Evolutionary conservation across 306 rosid genomes (phyloP).

Genomic region (Argentina anserina): DNA sequence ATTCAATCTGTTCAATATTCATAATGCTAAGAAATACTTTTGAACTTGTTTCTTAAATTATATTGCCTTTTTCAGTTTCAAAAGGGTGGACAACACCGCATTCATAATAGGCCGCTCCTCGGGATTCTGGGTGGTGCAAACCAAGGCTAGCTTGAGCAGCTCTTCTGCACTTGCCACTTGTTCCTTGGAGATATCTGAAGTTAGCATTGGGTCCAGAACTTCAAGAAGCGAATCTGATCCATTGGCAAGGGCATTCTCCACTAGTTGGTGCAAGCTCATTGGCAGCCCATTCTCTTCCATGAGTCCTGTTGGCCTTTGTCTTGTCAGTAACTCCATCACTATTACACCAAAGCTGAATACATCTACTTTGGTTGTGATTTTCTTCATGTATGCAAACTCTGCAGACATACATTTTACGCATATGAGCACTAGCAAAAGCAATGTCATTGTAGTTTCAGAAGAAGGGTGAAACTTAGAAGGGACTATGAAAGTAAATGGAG

Average conservation of each 20-base stretch:
- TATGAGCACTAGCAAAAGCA: slow-evolving; percentile 2
- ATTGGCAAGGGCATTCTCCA: slow-evolving; percentile 48
- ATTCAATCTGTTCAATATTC: neutral
- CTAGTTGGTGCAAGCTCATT: slow-evolving; percentile 49
- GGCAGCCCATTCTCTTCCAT: slow-evolving; percentile 56
- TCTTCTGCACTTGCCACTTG: slow-evolving; percentile 34
- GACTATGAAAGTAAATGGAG: neutral
- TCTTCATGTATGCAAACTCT: slow-evolving; percentile 81
- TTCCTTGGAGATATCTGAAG: slow-evolving; percentile 29
- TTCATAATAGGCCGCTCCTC: slow-evolving; percentile 63
- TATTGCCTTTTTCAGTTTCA: slow-evolving; percentile 37
- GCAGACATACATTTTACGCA: slow-evolving; percentile 24
- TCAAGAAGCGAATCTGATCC: slow-evolving; percentile 36
- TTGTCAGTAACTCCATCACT: slow-evolving; percentile 75
- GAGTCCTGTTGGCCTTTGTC: slow-evolving; percentile 64
- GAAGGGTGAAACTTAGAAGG: neutral
- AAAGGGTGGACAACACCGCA: slow-evolving; percentile 45
- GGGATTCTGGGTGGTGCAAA: slow-evolving; percentile 56
- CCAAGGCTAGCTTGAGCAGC: slow-evolving; percentile 56
- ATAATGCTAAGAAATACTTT: neutral
- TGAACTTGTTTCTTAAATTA: slow-evolving; percentile 1
- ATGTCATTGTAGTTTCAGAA: neutral
- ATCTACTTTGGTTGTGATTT: slow-evolving; percentile 66
- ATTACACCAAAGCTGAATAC: slow-evolving; percentile 80
- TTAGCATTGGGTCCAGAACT: slow-evolving; percentile 55